Percentiles rank a stretch among this genome's conserved stretches.
These are phyloP conservation scores for Kodamaea derodonti DNA, from an alignment of 1,139 yeast genomes.

Conservation along the genomic window DNA sequence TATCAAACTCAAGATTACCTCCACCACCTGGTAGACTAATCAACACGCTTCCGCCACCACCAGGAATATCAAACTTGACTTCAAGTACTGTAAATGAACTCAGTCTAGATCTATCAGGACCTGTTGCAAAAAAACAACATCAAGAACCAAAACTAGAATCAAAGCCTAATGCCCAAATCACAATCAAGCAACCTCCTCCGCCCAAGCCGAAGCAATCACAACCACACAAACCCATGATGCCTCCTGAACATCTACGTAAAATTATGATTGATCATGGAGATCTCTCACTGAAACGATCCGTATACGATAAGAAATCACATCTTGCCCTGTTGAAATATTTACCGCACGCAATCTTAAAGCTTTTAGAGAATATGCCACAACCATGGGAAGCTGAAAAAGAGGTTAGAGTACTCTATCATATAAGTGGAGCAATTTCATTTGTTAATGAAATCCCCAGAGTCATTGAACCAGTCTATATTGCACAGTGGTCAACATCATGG, in stretches of 20 bases:
- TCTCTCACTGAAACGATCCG: conserved; percentile 71
- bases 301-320: conserved; percentile 86
- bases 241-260: conserved; percentile 89
- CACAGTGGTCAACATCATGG: conserved; percentile 98
- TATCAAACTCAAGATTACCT: neutral
- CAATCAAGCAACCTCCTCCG: neutral
- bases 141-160: conserved; percentile 4
- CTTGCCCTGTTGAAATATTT: conserved; percentile 88
- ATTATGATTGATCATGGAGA: conserved; percentile 85
- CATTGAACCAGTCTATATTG: conserved; percentile 83
- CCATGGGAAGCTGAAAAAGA: conserved; percentile 94
- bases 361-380: conserved; percentile 95
- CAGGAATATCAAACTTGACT: no score
- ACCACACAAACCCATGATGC: conserved; percentile 77
- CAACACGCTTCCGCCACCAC: neutral
- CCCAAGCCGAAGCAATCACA: conserved; percentile 15
- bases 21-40: conserved; percentile 1
- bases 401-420: conserved; percentile 84
- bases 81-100: no score
- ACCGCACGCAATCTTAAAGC: conserved; percentile 91
- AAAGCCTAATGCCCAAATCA: neutral
- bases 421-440: conserved; percentile 92
- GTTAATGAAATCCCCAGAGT: conserved; percentile 91
- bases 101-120: conserved; percentile 10
- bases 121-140: conserved; percentile 10